Conservation (phyloP, 306 rosid genomes). For the Corylus avellana region DNA sequence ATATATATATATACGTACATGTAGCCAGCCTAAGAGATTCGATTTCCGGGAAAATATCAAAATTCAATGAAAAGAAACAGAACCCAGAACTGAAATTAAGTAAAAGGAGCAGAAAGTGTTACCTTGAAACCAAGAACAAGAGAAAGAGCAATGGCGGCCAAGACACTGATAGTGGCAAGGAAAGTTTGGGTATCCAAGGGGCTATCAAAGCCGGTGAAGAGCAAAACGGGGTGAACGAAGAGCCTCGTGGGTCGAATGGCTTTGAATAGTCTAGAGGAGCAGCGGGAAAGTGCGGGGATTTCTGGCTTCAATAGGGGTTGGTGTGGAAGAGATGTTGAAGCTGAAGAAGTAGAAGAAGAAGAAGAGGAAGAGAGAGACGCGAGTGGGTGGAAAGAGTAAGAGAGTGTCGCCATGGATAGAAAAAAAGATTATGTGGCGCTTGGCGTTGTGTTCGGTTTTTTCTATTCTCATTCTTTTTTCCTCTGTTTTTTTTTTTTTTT, state of each 20-base stretch:
- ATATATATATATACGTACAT: neutral
- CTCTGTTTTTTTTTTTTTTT: neutral
- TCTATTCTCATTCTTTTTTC: neutral
- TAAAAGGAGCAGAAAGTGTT: neutral
- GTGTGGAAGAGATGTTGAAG: conserved; percentile 42
- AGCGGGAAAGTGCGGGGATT: conserved; percentile 27
- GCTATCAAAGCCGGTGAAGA: conserved; percentile 45
- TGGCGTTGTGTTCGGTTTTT: neutral
- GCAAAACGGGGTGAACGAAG: conserved; percentile 59
- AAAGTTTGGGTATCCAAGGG: conserved; percentile 81
- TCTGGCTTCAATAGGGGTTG: conserved; percentile 36
- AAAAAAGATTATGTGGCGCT: conserved; percentile 33
- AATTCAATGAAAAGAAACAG: conserved; percentile 1
- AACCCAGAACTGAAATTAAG: conserved; percentile 12
- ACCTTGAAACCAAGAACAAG: conserved; percentile 94
- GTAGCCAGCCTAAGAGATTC: neutral
- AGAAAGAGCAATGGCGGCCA: conserved; percentile 87
- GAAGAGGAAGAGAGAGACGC: conserved; percentile 36
- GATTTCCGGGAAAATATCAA: neutral
- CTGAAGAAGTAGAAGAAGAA: conserved; percentile 32
- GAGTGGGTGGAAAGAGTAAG: conserved; percentile 50
- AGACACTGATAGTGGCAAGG: conserved; percentile 70
- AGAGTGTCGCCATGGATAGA: conserved; percentile 69
- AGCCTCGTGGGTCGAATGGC: conserved; percentile 39
- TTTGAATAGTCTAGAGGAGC: conserved; percentile 37